These are phyloP conservation scores for Tetragonia tetragonoides DNA, from an alignment of 148 eudicot species.

Conservation along the genomic window DNA sequence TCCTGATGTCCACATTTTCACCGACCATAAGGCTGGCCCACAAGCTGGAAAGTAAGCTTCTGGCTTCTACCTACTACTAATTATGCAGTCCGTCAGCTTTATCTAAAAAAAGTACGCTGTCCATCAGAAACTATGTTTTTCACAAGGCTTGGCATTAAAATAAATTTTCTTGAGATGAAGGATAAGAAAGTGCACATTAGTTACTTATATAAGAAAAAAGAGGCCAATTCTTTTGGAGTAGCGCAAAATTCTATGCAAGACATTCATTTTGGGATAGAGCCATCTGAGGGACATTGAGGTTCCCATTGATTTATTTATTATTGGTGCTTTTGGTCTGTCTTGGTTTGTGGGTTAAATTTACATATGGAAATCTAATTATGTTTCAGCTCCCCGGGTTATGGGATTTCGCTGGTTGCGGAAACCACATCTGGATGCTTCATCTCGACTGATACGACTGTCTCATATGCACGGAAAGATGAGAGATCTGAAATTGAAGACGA, in stretches of 20 bases:
- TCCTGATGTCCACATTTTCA: slow-evolving; percentile 75
- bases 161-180: neutral
- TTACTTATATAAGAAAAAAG: neutral
- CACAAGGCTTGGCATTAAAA: neutral
- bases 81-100: too few relatives aligned
- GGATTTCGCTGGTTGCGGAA: slow-evolving; percentile 79
- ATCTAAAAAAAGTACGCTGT: neutral
- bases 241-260: neutral
- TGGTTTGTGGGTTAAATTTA: slow-evolving; percentile 6
- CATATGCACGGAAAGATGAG: slow-evolving; percentile 46
- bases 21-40: slow-evolving; percentile 74
- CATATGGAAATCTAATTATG: neutral
- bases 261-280: neutral
- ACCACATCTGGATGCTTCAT: slow-evolving; percentile 82
- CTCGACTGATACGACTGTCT: slow-evolving; percentile 75
- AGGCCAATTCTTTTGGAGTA: neutral
- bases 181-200: neutral
- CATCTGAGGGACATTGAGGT: too few relatives aligned
- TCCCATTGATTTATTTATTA: neutral
- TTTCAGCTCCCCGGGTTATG: slow-evolving; percentile 92
- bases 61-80: neutral
- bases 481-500: slow-evolving; percentile 48
- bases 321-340: neutral
- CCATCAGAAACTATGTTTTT: neutral
- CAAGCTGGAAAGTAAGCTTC: slow-evolving; percentile 89